A percentile compares a stretch with the other conserved stretches of the same genome.
phyloP scores from a whole-genome alignment of 148 eudicot genomes.

The Limonium bicolor region DNA sequence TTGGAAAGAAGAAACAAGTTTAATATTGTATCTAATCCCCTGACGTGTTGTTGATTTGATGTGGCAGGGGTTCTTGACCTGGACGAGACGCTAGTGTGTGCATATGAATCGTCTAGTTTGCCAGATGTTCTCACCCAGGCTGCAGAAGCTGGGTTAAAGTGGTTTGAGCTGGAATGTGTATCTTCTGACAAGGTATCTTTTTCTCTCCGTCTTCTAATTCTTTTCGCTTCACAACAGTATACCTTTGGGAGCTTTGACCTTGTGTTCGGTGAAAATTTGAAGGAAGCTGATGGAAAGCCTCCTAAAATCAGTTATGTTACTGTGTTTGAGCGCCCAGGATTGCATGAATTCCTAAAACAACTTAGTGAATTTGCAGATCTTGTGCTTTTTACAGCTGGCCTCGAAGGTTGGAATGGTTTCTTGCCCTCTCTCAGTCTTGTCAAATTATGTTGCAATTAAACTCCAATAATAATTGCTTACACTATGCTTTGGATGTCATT shows the following conservation, averaged over 20 bases:
- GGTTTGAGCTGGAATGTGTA: constrained; percentile 94
- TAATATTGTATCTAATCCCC: no score
- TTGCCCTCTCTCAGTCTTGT: not conserved
- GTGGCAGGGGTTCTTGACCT: constrained; percentile 92
- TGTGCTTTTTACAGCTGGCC: constrained; percentile 91
- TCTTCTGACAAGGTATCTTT: constrained; percentile 76
- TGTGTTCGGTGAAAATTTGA: constrained; percentile 12
- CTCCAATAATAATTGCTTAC: not conserved
- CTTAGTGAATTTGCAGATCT: constrained; percentile 91
- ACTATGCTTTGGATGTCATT: constrained; percentile 7
- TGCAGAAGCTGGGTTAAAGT: constrained; percentile 69
- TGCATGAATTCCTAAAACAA: constrained; percentile 65
- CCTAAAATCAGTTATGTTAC: constrained; percentile 93
- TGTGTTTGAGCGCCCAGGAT: constrained; percentile 97
- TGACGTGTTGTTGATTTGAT: not conserved
- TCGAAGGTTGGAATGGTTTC: constrained; percentile 54
- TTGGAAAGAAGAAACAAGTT: no score
- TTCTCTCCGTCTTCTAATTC: constrained; percentile 1
- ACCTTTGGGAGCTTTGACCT: constrained; percentile 4
- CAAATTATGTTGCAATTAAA: not conserved
- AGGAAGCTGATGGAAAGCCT: constrained; percentile 92
- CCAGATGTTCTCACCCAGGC: constrained; percentile 69
- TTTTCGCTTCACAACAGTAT: not conserved
- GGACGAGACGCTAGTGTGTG: constrained; percentile 96
- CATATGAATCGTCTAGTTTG: constrained; percentile 79